Evolutionary conservation across 176 grass and related monocot species (phyloP).

Genomic region (Urochloa ruziziensis): DNA sequence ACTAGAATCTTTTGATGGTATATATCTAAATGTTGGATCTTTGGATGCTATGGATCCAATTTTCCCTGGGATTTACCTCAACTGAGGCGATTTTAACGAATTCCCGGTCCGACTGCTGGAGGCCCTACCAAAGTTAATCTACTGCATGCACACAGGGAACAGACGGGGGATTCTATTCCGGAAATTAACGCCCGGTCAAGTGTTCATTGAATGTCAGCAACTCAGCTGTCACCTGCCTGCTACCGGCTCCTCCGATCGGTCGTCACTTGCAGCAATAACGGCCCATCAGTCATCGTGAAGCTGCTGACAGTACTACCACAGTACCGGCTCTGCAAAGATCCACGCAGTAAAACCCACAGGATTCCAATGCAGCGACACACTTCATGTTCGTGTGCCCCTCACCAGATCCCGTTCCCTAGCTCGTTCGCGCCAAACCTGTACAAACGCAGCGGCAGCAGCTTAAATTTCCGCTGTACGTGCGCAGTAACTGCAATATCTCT

Average conservation of each 20-base stretch:
- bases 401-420: no score
- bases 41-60: no score
- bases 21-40: no score
- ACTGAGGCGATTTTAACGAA: no score
- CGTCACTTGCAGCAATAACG: background rate
- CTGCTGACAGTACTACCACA: background rate
- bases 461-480: background rate
- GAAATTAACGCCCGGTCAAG: background rate
- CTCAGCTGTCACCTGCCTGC: constrained; percentile 7
- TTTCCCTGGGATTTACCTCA: no score
- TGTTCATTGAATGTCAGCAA: constrained; percentile 28
- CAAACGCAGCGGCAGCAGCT: background rate
- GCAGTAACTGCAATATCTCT: background rate
- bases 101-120: background rate
- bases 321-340: background rate
- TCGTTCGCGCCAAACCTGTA: background rate
- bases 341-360: background rate
- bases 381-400: background rate
- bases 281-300: background rate
- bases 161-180: background rate
- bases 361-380: background rate
- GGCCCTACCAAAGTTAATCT: background rate
- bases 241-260: background rate
- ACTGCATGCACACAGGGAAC: constrained; percentile 3
- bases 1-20: no score